Conservation (phyloP, 495 filamentous ascomycete genomes). For the Amniculicola lignicola region DNA sequence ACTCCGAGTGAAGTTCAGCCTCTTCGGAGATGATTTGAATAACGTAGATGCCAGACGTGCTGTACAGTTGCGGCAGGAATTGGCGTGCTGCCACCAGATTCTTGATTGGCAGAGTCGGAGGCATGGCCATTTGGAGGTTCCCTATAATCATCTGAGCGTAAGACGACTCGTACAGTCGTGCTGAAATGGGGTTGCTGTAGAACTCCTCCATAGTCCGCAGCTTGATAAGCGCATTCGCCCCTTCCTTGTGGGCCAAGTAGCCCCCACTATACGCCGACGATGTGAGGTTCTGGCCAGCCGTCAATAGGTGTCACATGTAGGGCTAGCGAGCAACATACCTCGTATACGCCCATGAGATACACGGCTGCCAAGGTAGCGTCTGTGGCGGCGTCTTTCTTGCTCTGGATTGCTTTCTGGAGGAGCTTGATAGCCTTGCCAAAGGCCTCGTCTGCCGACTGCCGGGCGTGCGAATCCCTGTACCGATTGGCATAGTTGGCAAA, state of each 20-base stretch:
- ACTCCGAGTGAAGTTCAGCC: slow-evolving; percentile 12
- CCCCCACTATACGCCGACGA: slow-evolving; percentile 2
- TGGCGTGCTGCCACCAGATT: background rate
- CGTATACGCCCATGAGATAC: slow-evolving; percentile 26
- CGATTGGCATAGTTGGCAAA: slow-evolving; percentile 17
- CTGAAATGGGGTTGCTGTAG: slow-evolving; percentile 10
- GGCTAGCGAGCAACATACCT: slow-evolving; percentile 1
- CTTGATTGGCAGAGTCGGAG: slow-evolving; percentile 1
- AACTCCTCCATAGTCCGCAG: slow-evolving; percentile 12
- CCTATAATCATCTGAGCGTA: slow-evolving; percentile 18
- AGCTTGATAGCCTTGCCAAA: slow-evolving; percentile 23
- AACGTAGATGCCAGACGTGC: slow-evolving; percentile 11
- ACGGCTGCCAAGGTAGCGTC: slow-evolving; percentile 14
- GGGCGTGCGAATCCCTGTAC: slow-evolving; percentile 11
- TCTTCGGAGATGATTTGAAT: slow-evolving; percentile 10
- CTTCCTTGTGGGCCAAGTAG: slow-evolving; percentile 19
- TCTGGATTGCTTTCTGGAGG: slow-evolving; percentile 14
- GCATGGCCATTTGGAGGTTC: slow-evolving; percentile 7
- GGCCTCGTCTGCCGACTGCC: slow-evolving; percentile 9
- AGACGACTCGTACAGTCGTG: slow-evolving; percentile 17
- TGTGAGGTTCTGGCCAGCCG: slow-evolving; percentile 12
- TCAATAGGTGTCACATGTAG: background rate
- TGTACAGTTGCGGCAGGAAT: slow-evolving; percentile 3
- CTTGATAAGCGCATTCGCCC: slow-evolving; percentile 15
- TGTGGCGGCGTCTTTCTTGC: slow-evolving; percentile 2